Conservation (phyloP, 192 early-diverging fungal species). For the Coemansia sp. region DNA sequence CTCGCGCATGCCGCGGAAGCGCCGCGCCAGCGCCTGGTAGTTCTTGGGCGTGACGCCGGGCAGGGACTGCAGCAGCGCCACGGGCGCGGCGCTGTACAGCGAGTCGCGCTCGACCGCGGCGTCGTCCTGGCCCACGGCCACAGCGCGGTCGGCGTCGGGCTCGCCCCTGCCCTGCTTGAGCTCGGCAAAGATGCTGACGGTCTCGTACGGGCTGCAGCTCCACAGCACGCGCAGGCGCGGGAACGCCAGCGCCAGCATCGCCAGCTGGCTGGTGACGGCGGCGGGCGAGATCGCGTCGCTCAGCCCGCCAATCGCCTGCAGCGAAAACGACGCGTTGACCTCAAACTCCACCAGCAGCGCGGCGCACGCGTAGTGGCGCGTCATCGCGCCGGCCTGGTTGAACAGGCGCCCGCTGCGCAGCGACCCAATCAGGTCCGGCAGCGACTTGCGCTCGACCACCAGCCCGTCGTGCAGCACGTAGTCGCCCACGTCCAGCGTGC, state of each 20-base stretch:
- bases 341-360: conserved; percentile 94
- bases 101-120: conserved; percentile 60
- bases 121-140: conserved; percentile 67
- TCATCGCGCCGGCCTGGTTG: conserved; percentile 89
- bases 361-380: conserved; percentile 71
- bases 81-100: conserved; percentile 66
- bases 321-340: conserved; percentile 73
- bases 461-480: conserved; percentile 85
- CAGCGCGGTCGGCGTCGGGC: conserved; percentile 68
- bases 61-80: conserved; percentile 77
- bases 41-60: conserved; percentile 85
- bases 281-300: conserved; percentile 55
- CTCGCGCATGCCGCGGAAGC: conserved; percentile 62
- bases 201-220: conserved; percentile 81
- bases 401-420: conserved; percentile 84
- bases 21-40: conserved; percentile 71
- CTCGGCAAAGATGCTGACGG: conserved; percentile 87
- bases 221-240: conserved; percentile 84
- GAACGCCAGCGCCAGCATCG: conserved; percentile 77
- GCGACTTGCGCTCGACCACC: conserved; percentile 90
- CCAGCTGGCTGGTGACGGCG: conserved; percentile 72
- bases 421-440: conserved; percentile 82
- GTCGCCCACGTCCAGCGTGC: conserved; percentile 90
- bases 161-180: conserved; percentile 78
- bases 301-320: conserved; percentile 56